Evolutionary conservation across 2,329 filamentous ascomycete genomes (phyloP), one percentile per base, ranked within the genome.

Genomic region (Talaromyces sp.): DNA sequence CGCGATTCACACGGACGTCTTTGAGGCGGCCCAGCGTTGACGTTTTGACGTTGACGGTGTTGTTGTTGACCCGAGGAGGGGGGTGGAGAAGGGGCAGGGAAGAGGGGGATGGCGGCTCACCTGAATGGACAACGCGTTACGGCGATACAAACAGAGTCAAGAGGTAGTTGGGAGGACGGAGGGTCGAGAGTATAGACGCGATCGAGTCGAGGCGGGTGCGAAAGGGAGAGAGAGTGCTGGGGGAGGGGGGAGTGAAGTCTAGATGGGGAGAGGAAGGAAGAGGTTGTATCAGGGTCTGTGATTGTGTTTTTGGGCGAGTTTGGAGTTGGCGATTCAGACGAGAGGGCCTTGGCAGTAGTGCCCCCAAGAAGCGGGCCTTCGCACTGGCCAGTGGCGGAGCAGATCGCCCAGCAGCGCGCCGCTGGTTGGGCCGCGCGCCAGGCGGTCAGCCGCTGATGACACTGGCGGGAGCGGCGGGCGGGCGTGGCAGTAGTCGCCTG

Each of bases 111-210:
- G 61, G 61, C 61, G 61, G 61, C 61, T 63, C 57, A 63, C 61
- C 61, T 63, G 57, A 57, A 57, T 57, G 61, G 61, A 60, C 56
- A 60, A 63, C 57, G 61, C 61, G 61, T 40, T 63, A 63, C 61
- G 28, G 50, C 42, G 57, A 62, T 30, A 54, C 34, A 60, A 44
- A 58, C 40, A 60, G 55, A 44, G 51, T 28, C 36, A 50, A 70
- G 64, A 68, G 66, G 65, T 64, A 66, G 63, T 60, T 56, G 58
- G 65, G 63, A 61, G 58, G 58, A 62, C 53, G 62, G 53, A 68
- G 58, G 27, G 31, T 18, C 51, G 66, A 62, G 54, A 44, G 53
- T 60, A 53, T 53, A 53, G 50, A 53, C 58, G 63, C 54, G 63
- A 60, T 63, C 60, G 40, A 53, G 47, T 14, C 27, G 47, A 16